Conservation (phyloP, 1,284 basidiomycete species). For the Ceratobasidium sp. region DNA sequence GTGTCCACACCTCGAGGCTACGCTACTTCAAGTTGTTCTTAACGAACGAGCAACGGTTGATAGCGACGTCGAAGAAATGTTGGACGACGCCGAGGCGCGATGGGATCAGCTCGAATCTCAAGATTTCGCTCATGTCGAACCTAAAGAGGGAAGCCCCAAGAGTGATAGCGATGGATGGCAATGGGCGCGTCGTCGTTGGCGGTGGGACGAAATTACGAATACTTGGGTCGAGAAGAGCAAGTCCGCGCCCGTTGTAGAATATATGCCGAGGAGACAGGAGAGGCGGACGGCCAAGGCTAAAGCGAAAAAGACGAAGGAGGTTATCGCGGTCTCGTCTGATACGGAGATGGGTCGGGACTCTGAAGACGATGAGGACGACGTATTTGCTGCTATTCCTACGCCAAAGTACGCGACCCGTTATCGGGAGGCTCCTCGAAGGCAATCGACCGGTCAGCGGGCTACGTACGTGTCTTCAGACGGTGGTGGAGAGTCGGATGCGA, state of each 20-base stretch:
- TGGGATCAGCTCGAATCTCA: slow-evolving; percentile 9
- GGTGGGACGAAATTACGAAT: slow-evolving; percentile 44
- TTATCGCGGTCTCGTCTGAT: slow-evolving; percentile 39
- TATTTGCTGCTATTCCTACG: slow-evolving; percentile 26
- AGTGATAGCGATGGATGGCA: slow-evolving; percentile 6
- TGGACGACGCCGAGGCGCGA: slow-evolving; percentile 35
- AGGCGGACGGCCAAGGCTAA: not conserved
- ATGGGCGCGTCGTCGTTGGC: slow-evolving; percentile 28
- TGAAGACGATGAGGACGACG: slow-evolving; percentile 25
- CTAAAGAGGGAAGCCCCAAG: not conserved
- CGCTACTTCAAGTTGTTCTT: slow-evolving; percentile 27
- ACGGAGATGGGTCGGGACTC: slow-evolving; percentile 16
- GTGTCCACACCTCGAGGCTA: slow-evolving; percentile 37
- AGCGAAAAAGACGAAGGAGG: not conserved
- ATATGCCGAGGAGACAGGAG: not conserved
- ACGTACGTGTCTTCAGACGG: slow-evolving; percentile 22
- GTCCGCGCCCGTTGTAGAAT: not conserved
- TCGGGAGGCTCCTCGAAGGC: not conserved
- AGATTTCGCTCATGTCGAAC: not conserved
- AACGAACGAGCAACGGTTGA: slow-evolving; percentile 18
- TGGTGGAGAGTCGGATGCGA: slow-evolving; percentile 1
- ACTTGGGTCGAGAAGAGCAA: slow-evolving; percentile 36
- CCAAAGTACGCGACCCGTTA: not conserved
- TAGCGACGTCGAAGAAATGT: slow-evolving; percentile 32
- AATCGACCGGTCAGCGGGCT: not conserved